Evolutionary conservation across 202 grass and related monocot species (phyloP).

Genomic region (Schoenoplectus triqueter): DNA sequence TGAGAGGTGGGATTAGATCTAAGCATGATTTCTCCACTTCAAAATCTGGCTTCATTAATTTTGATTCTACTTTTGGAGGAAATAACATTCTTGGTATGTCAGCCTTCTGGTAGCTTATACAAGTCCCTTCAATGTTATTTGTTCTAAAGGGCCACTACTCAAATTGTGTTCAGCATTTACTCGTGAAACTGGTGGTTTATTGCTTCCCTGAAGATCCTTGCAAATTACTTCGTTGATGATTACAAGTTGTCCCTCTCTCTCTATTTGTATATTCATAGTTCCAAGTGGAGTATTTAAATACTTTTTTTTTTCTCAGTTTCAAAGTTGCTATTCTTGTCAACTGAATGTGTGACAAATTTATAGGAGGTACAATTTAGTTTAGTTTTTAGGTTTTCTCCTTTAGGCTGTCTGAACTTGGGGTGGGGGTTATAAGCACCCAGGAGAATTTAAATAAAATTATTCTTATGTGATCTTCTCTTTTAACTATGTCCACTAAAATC

Average conservation of each 20-base stretch:
- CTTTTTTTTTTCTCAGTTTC: not conserved
- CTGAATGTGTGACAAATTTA: not conserved
- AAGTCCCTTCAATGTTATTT: conserved; percentile 16
- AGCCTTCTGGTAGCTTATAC: conserved; percentile 44
- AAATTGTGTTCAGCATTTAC: conserved; percentile 28
- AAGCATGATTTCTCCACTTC: conserved; percentile 79
- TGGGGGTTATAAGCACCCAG: not conserved
- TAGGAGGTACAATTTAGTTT: not conserved
- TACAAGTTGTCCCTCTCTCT: too few species aligned
- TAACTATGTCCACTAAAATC: conserved; percentile 29
- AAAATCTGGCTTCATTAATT: conserved; percentile 71
- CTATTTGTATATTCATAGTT: not conserved
- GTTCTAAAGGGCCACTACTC: conserved; percentile 11
- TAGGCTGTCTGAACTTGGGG: not conserved
- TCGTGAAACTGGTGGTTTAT: conserved; percentile 20
- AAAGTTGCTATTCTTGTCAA: conserved; percentile 22
- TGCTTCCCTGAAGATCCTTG: conserved; percentile 15
- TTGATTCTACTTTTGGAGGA: conserved; percentile 67
- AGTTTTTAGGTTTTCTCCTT: too few species aligned
- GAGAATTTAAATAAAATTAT: conserved; percentile 39
- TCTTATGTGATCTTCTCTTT: not conserved
- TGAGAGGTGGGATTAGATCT: conserved; percentile 71
- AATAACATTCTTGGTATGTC: conserved; percentile 73
- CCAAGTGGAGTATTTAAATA: conserved; percentile 6
- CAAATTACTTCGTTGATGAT: not conserved